These are phyloP conservation scores for Vitis rupestris DNA, from an alignment of 164 flowering plant species.

Conservation along the genomic window DNA sequence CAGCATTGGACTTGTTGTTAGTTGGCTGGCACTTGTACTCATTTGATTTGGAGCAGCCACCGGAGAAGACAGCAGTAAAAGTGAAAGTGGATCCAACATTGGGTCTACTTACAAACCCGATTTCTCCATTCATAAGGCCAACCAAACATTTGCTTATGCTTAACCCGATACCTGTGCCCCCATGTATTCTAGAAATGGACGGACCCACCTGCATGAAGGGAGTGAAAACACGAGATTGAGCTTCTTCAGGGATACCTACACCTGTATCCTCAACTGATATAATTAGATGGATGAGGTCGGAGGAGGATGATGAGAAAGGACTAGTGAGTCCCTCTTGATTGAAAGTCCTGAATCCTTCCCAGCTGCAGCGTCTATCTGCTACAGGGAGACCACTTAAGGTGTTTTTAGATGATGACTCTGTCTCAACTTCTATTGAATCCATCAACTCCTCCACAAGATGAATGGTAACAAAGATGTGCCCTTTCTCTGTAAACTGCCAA, in stretches of 20 bases:
- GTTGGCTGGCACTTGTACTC: slow-evolving; percentile 41
- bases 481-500: slow-evolving; percentile 85
- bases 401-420: slow-evolving; percentile 39
- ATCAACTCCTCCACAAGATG: slow-evolving; percentile 78
- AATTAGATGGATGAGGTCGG: slow-evolving; percentile 57
- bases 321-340: slow-evolving; percentile 37
- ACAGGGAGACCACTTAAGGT: slow-evolving; percentile 92
- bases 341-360: slow-evolving; percentile 60
- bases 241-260: slow-evolving; percentile 80
- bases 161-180: slow-evolving; percentile 96
- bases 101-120: slow-evolving; percentile 82
- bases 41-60: slow-evolving; percentile 33
- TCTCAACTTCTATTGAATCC: slow-evolving; percentile 45
- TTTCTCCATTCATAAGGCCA: slow-evolving; percentile 90
- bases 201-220: slow-evolving; percentile 96
- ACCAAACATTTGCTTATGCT: slow-evolving; percentile 96
- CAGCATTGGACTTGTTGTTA: slow-evolving; percentile 34
- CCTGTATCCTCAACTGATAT: slow-evolving; percentile 98
- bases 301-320: slow-evolving; percentile 23
- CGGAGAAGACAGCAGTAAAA: slow-evolving; percentile 72
- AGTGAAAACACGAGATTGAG: slow-evolving; percentile 79
- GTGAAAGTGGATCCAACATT: slow-evolving; percentile 83
- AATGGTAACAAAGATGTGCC: slow-evolving; percentile 88
- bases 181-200: slow-evolving; percentile 77
- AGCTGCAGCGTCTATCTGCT: slow-evolving; percentile 69